A percentile compares a stretch with the other conserved stretches of the same genome.
Conservation (phyloP, 352 stramenopile species). For the Phytophthora parvispora region DNA sequence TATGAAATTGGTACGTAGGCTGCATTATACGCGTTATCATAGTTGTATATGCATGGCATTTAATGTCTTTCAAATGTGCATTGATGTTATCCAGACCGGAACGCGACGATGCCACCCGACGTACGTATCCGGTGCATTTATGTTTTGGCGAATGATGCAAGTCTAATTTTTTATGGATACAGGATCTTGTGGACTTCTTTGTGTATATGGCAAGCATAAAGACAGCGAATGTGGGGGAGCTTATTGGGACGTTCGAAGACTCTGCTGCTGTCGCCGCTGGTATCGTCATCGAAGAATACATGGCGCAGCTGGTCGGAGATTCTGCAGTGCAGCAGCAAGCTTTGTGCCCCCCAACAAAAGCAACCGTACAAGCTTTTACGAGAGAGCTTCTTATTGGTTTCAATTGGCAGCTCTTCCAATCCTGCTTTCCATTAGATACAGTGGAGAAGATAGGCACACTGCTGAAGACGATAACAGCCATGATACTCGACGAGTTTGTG, state of each 20-base stretch:
- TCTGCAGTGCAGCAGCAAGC: constrained; percentile 18
- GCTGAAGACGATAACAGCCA: constrained; percentile 24
- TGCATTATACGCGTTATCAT: too few species aligned
- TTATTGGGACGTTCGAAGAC: constrained; percentile 86
- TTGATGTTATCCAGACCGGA: constrained; percentile 43
- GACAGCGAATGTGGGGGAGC: constrained; percentile 59
- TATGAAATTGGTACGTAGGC: constrained; percentile 57
- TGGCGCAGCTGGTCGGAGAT: constrained; percentile 67
- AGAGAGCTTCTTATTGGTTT: constrained; percentile 64
- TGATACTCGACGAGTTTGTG: constrained; percentile 38
- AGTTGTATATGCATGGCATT: too few species aligned
- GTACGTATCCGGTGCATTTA: constrained; percentile 38
- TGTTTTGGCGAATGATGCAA: background rate
- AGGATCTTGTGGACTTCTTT: constrained; percentile 82
- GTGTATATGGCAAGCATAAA: constrained; percentile 79
- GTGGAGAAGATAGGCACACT: constrained; percentile 11
- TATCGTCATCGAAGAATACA: constrained; percentile 87
- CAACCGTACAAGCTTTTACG: constrained; percentile 52
- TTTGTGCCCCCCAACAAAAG: constrained; percentile 34
- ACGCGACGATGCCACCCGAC: constrained; percentile 55
- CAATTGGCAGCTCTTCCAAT: constrained; percentile 51
- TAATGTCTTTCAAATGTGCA: constrained; percentile 5
- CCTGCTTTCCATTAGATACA: constrained; percentile 6
- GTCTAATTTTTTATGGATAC: constrained; percentile 11
- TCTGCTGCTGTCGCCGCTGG: constrained; percentile 71